phyloP scores from a whole-genome alignment of 2,329 filamentous ascomycete species.

The Cryphonectria naterciae region DNA sequence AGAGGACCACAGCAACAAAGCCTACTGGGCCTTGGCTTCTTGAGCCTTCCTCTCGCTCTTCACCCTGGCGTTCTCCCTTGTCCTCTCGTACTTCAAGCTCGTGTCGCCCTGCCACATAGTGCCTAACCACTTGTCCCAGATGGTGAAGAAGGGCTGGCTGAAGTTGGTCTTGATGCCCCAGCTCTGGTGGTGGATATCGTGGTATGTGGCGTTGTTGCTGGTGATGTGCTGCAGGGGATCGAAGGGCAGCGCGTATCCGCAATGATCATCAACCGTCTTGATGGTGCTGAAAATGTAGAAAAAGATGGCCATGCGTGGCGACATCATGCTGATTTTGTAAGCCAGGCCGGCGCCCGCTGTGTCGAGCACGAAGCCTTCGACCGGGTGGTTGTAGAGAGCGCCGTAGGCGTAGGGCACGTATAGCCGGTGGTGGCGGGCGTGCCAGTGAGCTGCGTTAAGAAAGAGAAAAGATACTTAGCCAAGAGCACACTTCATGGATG shows the following conservation, averaged over 20 bases:
- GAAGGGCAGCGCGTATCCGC: slow-evolving; percentile 93
- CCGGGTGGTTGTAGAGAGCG: slow-evolving; percentile 92
- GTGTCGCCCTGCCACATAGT: slow-evolving; percentile 80
- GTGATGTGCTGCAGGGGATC: slow-evolving; percentile 91
- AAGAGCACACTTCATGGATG: neutral
- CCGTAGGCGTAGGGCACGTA: slow-evolving; percentile 98
- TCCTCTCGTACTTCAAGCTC: slow-evolving; percentile 46
- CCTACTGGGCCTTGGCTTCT: slow-evolving; percentile 13
- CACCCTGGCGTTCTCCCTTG: slow-evolving; percentile 39
- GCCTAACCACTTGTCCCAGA: slow-evolving; percentile 84
- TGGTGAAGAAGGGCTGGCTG: slow-evolving; percentile 89
- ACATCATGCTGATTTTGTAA: slow-evolving; percentile 82
- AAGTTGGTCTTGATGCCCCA: slow-evolving; percentile 99
- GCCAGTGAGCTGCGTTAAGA: slow-evolving; percentile 70
- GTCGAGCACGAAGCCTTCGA: slow-evolving; percentile 93
- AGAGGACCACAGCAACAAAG: neutral
- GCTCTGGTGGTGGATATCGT: slow-evolving; percentile 98
- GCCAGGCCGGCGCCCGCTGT: slow-evolving; percentile 84
- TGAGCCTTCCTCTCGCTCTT: slow-evolving; percentile 45
- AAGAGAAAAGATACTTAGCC: slow-evolving; percentile 32
- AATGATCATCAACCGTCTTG: slow-evolving; percentile 98
- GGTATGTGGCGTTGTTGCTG: slow-evolving; percentile 93
- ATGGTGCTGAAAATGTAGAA: slow-evolving; percentile 90
- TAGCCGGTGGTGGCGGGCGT: slow-evolving; percentile 92
- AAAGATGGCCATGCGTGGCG: slow-evolving; percentile 80